Base-by-base conservation (phyloP, 169 alveolate species). In the Plasmodium chabaudi region DNA sequence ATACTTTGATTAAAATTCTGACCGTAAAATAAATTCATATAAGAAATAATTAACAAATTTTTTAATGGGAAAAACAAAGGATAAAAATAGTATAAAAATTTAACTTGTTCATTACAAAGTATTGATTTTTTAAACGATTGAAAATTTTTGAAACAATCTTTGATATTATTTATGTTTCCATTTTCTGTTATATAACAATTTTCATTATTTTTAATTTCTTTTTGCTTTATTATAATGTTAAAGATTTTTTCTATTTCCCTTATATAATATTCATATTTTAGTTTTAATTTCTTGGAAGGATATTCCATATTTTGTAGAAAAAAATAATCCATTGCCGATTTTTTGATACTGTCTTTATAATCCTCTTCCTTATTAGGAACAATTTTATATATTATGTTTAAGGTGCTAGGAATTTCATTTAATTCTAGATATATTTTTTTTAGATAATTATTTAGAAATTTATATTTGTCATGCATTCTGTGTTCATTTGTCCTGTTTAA, bases 1-100 rank as follows among this genome's bases (percentile, higher is more conserved):
- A 70, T 47, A 15, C 71, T 60, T 51, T 44, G 44, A 53, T 86
- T 49, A 34, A 69, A 19, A 25, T 69, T 70, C 27, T 21, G 7
- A 15, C 46, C 51, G 21, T 69, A 68, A 63, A 86, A 72, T 44
- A 69, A 42, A 46, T 56, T 70, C 47, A 63, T 42, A 60, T 69
- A 72, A 53, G 90, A 86, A 21, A 51, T 63, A 34, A 86, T 60
- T 60, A 86, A 49, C 15, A 86, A 21, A 39, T 57, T 68, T 25
- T 57, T 86, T 70, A 86, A 21, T 15, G 91, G 91, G 53, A 86
- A 70, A 70, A 42, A 86, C 19, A 86, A 53, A 5, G 91, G 69
- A 64, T 47, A 47, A 17, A 86, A 86, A 9, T 59, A 70, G 25
- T 69, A 70, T 53, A 86, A 64, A 59, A 57, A 86, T 86, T 69